Percentiles rank a stretch among this genome's conserved stretches.
Evolutionary conservation across 116 monocot genomes (phyloP).

Genomic region (Phalaenopsis hybrid): DNA sequence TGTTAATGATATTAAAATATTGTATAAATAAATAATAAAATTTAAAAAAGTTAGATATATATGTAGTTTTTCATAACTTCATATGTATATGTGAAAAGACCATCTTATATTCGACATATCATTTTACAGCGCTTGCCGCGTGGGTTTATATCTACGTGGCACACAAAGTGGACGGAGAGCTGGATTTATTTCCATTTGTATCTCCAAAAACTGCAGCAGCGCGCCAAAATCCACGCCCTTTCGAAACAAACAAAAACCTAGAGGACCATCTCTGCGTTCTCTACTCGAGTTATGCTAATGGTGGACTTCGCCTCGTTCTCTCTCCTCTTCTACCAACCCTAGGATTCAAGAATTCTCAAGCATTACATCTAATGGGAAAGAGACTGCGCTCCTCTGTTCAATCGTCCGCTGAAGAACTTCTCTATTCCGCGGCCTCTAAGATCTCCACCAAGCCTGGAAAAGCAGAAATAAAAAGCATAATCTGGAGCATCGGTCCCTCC

Average conservation of each 20-base stretch:
- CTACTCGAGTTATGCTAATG: neutral
- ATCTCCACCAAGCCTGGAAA: constrained; percentile 22
- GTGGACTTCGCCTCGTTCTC: neutral
- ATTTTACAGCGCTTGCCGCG: too few relatives aligned
- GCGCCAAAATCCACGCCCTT: neutral
- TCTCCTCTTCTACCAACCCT: neutral
- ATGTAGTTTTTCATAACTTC: too few relatives aligned
- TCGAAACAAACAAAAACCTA: constrained; percentile 2
- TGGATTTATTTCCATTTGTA: too few relatives aligned
- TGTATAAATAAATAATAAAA: too few relatives aligned
- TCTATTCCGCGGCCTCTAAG: constrained; percentile 22
- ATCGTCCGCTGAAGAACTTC: constrained; percentile 34
- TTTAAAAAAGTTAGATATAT: too few relatives aligned
- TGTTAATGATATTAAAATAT: too few relatives aligned
- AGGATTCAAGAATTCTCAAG: neutral
- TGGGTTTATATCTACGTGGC: too few relatives aligned
- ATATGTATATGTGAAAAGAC: too few relatives aligned
- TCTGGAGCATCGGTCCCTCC: constrained; percentile 19
- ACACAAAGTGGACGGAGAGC: too few relatives aligned
- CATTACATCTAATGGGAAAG: constrained; percentile 9
- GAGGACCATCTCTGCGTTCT: neutral
- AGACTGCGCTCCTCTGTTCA: constrained; percentile 14
- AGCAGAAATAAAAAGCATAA: constrained; percentile 26
- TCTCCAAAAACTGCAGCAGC: neutral
- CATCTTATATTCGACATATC: too few relatives aligned